Conservation (phyloP, 257 asterid species). For the Avicennia marina region DNA sequence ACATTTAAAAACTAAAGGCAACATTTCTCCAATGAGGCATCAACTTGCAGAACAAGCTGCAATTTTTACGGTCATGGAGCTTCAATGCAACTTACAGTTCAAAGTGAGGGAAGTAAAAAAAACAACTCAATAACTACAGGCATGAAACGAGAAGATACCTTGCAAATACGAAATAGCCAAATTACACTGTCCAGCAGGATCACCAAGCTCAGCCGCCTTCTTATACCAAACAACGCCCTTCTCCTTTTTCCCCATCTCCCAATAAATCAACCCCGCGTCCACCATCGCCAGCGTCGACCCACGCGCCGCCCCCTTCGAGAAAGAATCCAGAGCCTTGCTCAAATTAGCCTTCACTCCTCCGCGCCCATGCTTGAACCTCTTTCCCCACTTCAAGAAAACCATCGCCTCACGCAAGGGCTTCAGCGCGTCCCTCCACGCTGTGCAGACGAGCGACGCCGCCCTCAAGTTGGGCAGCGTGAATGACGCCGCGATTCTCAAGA, state of each 20-base stretch:
- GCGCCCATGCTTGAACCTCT: conserved; percentile 82
- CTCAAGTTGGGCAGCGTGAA: conserved; percentile 50
- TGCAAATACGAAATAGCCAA: conserved; percentile 73
- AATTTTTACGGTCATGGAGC: no score
- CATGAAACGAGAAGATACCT: conserved; percentile 35
- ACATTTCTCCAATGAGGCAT: neutral
- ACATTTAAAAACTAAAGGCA: neutral
- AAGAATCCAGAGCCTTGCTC: conserved; percentile 63
- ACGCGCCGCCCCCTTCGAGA: conserved; percentile 81
- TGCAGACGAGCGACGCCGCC: conserved; percentile 77
- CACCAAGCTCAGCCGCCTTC: conserved; percentile 79
- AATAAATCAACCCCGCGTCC: conserved; percentile 74
- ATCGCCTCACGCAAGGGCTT: conserved; percentile 77
- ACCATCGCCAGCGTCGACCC: conserved; percentile 96
- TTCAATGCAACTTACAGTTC: no score
- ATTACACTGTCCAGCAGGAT: conserved; percentile 80
- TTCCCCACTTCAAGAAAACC: conserved; percentile 63
- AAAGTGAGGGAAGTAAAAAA: no score
- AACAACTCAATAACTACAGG: no score
- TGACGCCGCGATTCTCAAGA: conserved; percentile 56
- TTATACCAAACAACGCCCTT: conserved; percentile 54
- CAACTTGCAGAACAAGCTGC: neutral
- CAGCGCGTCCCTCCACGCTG: conserved; percentile 88
- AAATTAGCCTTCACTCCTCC: conserved; percentile 52
- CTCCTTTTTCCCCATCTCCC: conserved; percentile 73